Conservation (phyloP, 352 stramenopile genomes). For the Globisporangium cederbergense region DNA sequence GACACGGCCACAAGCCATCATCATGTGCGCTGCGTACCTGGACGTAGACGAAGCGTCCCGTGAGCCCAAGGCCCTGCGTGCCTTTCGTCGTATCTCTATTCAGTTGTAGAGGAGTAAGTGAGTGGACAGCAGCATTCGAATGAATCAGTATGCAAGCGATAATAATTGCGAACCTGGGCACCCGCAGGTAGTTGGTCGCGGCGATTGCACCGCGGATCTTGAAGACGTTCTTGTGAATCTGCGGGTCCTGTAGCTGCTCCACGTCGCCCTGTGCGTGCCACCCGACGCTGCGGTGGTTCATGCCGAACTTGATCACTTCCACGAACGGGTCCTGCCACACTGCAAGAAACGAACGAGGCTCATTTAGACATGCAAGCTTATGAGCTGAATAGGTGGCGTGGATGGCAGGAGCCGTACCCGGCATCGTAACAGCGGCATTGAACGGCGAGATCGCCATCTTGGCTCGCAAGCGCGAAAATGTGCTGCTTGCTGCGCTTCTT, state of each 20-base stretch:
- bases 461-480: too few relatives aligned
- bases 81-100: slow-evolving; percentile 41
- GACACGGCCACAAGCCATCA: neutral
- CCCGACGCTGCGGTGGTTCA: slow-evolving; percentile 55
- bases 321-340: slow-evolving; percentile 86
- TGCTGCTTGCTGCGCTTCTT: neutral
- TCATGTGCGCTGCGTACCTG: slow-evolving; percentile 28
- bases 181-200: slow-evolving; percentile 66
- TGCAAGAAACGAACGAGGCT: slow-evolving; percentile 15
- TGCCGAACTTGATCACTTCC: slow-evolving; percentile 78
- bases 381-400: neutral
- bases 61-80: slow-evolving; percentile 57
- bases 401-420: slow-evolving; percentile 17
- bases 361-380: neutral
- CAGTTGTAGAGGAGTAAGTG: neutral
- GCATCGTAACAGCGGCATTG: slow-evolving; percentile 19
- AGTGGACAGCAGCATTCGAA: neutral
- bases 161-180: slow-evolving; percentile 36
- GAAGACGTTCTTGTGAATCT: slow-evolving; percentile 80
- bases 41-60: slow-evolving; percentile 67
- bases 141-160: too few relatives aligned
- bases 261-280: slow-evolving; percentile 63
- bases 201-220: slow-evolving; percentile 69
- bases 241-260: slow-evolving; percentile 54
- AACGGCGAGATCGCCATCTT: slow-evolving; percentile 24